Conservation (phyloP, 768 basidiomycete species). For the Rhodotorula babjevae region DNA sequence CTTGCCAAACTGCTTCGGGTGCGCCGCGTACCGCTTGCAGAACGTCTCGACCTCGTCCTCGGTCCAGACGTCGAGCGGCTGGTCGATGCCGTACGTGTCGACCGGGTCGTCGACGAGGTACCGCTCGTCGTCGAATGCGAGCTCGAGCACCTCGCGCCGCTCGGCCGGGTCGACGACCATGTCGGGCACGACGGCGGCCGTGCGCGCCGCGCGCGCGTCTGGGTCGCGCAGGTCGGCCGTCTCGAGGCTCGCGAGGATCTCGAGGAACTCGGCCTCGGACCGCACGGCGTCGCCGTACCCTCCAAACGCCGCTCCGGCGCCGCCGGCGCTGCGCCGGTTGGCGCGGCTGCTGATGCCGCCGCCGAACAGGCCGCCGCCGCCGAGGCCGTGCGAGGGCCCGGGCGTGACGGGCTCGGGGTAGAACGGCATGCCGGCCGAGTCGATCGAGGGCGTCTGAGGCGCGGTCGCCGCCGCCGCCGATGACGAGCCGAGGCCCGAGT, state of each 20-base stretch:
- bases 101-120: conserved; percentile 69
- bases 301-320: neutral
- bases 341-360: conserved; percentile 35
- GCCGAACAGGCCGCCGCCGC: neutral
- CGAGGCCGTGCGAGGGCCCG: conserved; percentile 11
- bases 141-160: conserved; percentile 45
- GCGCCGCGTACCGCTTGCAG: conserved; percentile 70
- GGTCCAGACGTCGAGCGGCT: conserved; percentile 66
- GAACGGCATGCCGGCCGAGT: conserved; percentile 37
- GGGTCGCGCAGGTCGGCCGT: conserved; percentile 92
- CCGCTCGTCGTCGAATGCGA: conserved; percentile 75
- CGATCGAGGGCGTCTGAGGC: conserved; percentile 39
- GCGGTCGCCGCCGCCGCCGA: neutral
- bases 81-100: conserved; percentile 62
- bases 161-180: conserved; percentile 68
- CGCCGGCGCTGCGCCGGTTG: conserved; percentile 42
- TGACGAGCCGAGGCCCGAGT: too few relatives aligned
- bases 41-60: conserved; percentile 74
- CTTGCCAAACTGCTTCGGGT: conserved; percentile 93
- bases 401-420: conserved; percentile 35
- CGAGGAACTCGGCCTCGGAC: conserved; percentile 93
- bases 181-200: conserved; percentile 82
- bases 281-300: conserved; percentile 73
- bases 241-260: conserved; percentile 89
- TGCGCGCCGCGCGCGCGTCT: conserved; percentile 73